These are phyloP conservation scores for Talaromyces marneffei DNA, from an alignment of 2,329 filamentous ascomycete species.

Conservation along the genomic window DNA sequence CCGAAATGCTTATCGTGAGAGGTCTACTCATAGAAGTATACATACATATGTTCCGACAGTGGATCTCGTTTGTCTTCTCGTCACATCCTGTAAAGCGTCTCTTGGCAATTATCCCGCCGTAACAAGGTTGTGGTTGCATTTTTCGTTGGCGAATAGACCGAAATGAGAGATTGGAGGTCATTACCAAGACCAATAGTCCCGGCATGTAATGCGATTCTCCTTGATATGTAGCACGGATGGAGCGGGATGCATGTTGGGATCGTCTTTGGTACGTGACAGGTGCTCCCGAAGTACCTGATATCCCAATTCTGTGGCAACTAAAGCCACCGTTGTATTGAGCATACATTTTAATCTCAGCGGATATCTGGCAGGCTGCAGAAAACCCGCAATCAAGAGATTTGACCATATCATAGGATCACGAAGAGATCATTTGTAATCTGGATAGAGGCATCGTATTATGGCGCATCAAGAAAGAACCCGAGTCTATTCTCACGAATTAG, in stretches of 20 bases:
- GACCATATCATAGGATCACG: neutral
- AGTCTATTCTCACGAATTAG: neutral
- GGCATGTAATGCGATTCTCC: neutral
- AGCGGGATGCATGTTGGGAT: neutral
- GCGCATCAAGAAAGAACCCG: slow-evolving; percentile 9
- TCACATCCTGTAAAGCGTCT: neutral
- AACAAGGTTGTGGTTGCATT: neutral
- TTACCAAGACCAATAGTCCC: neutral
- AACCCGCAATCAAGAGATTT: neutral
- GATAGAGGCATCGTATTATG: neutral
- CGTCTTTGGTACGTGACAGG: neutral
- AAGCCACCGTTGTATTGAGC: neutral
- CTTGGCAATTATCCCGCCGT: neutral
- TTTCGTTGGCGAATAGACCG: neutral
- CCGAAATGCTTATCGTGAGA: neutral
- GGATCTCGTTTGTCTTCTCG: neutral
- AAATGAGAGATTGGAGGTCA: neutral
- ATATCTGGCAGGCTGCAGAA: neutral
- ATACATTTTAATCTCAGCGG: neutral
- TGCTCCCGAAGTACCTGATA: neutral
- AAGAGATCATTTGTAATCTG: neutral
- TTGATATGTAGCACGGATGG: neutral
- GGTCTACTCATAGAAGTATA: neutral
- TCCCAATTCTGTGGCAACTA: neutral
- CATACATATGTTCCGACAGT: neutral